Percentiles rank a stretch among this genome's conserved stretches.
These are phyloP conservation scores for Solanum hybrid DNA, from an alignment of 305 asterid genomes.

Conservation along the genomic window DNA sequence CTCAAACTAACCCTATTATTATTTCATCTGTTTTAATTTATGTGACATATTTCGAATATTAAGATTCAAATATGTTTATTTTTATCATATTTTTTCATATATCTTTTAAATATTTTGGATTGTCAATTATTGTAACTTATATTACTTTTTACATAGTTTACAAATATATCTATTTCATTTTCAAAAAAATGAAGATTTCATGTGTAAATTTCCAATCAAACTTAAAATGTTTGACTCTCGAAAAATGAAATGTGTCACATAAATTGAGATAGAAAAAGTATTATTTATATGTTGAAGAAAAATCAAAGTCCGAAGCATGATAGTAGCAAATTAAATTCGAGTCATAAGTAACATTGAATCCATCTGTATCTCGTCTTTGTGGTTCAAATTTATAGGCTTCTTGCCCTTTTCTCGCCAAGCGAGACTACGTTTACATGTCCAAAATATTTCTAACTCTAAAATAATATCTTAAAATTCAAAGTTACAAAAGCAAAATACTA, in stretches of 20 bases:
- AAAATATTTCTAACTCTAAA: neutral
- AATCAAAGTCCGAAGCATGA: neutral
- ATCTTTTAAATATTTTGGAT: too few relatives aligned
- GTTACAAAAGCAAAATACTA: neutral
- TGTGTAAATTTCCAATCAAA: neutral
- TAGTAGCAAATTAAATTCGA: neutral
- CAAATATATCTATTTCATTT: too few relatives aligned
- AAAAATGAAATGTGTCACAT: neutral
- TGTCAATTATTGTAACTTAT: too few relatives aligned
- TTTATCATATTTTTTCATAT: too few relatives aligned
- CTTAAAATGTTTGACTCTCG: neutral
- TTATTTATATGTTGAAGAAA: neutral
- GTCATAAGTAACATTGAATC: neutral
- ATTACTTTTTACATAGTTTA: too few relatives aligned
- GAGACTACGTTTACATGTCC: neutral
- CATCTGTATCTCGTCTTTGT: neutral
- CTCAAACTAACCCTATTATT: neutral
- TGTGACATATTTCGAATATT: too few relatives aligned
- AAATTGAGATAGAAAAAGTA: accelerated
- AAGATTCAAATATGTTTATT: too few relatives aligned
- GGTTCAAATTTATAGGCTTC: neutral
- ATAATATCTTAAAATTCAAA: neutral
- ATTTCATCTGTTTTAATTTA: too few relatives aligned
- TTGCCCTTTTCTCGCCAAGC: neutral
- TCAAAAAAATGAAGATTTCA: too few relatives aligned